phyloP scores from a whole-genome alignment of 2,329 filamentous ascomycete species.

The Cercospora citrullina region DNA sequence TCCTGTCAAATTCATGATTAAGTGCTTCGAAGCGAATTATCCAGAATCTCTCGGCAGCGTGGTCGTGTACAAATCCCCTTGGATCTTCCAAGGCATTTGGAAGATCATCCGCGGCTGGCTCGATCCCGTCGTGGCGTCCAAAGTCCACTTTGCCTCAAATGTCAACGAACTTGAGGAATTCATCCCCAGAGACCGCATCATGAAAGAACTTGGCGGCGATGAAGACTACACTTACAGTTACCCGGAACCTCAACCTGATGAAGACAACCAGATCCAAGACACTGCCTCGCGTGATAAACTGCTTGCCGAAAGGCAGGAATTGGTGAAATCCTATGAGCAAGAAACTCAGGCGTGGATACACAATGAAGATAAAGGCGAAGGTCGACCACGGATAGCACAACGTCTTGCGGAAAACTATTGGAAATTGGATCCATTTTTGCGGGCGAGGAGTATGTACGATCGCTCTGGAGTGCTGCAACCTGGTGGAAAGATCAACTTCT shows the following conservation, averaged over 20 bases:
- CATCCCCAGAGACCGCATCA: slow-evolving; percentile 68
- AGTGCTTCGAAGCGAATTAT: slow-evolving; percentile 98
- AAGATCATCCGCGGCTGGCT: slow-evolving; percentile 94
- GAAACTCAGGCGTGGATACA: slow-evolving; percentile 75
- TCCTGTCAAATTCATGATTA: slow-evolving; percentile 98
- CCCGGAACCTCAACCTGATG: slow-evolving; percentile 69
- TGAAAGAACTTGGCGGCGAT: slow-evolving; percentile 80
- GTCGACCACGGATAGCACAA: slow-evolving; percentile 40
- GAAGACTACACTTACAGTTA: slow-evolving; percentile 85
- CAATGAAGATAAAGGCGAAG: slow-evolving; percentile 42
- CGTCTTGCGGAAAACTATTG: slow-evolving; percentile 75
- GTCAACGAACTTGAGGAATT: slow-evolving; percentile 75
- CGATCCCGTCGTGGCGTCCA: slow-evolving; percentile 90
- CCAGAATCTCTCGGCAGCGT: slow-evolving; percentile 88
- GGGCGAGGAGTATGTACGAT: slow-evolving; percentile 83
- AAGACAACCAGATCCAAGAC: slow-evolving; percentile 74
- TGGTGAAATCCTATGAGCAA: slow-evolving; percentile 73
- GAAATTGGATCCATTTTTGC: slow-evolving; percentile 81
- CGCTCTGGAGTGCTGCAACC: slow-evolving; percentile 69
- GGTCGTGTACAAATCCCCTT: slow-evolving; percentile 92
- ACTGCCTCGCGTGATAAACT: slow-evolving; percentile 62
- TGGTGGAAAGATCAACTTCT: slow-evolving; percentile 71
- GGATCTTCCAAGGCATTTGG: slow-evolving; percentile 98
- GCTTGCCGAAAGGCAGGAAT: slow-evolving; percentile 60
- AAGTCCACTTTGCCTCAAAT: slow-evolving; percentile 90